Percentiles rank a stretch among this genome's conserved stretches.
These are phyloP conservation scores for Aspergillus aculeatinus DNA, from an alignment of 2,329 filamentous ascomycete genomes.

Conservation along the genomic window DNA sequence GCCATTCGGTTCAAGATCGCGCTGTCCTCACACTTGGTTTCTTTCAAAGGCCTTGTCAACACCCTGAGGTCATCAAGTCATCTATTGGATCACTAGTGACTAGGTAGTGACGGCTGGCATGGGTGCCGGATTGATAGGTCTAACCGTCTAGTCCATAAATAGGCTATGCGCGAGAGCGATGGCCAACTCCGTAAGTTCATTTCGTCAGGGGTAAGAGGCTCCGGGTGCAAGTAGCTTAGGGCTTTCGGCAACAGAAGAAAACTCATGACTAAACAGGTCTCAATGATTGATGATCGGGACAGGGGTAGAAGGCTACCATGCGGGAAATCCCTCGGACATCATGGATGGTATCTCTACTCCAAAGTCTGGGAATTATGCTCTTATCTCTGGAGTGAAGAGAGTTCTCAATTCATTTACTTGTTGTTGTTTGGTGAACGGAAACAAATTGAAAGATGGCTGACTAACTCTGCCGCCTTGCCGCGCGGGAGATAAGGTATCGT, in stretches of 20 bases:
- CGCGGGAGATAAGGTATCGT: neutral
- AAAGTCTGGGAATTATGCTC: too few species aligned
- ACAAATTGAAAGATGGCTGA: too few species aligned
- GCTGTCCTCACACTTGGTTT: neutral
- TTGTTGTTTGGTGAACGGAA: too few species aligned
- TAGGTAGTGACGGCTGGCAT: neutral
- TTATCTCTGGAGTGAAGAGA: too few species aligned
- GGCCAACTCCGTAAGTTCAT: neutral
- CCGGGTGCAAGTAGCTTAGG: neutral
- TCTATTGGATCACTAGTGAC: neutral
- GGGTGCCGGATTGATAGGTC: neutral
- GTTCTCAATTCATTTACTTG: too few species aligned
- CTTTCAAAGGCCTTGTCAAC: neutral
- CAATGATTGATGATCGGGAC: too few species aligned
- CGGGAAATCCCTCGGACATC: too few species aligned
- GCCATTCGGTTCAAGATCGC: neutral
- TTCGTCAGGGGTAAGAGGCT: conserved; percentile 1
- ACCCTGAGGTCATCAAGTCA: neutral
- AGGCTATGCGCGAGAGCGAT: neutral
- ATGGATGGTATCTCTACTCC: too few species aligned
- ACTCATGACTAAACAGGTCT: neutral
- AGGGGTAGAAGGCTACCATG: too few species aligned
- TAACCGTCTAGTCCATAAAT: neutral
- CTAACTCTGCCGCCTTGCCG: neutral
- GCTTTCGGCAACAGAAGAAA: neutral